Evolutionary conservation across 2,329 filamentous ascomycete species (phyloP).

Genomic region (Cladosporium sp.): DNA sequence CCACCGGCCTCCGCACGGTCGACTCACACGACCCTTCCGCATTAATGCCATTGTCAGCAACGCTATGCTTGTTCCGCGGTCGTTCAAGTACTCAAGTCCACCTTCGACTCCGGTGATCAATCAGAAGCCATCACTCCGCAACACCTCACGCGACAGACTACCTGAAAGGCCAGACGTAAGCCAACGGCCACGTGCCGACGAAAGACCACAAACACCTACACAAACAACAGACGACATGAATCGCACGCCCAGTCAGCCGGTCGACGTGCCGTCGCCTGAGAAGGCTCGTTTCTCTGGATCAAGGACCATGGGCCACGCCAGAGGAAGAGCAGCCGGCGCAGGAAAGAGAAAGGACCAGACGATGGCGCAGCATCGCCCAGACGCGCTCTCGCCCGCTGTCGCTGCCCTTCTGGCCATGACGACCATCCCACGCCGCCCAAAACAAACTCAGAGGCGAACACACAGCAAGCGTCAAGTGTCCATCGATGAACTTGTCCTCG

Average conservation of each 20-base stretch:
- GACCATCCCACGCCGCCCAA: constrained; percentile 49
- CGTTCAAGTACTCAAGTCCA: constrained; percentile 40
- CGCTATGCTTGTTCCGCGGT: constrained; percentile 44
- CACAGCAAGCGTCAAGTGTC: constrained; percentile 44
- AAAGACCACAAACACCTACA: background rate
- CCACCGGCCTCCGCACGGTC: constrained; percentile 5
- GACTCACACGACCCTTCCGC: constrained; percentile 12
- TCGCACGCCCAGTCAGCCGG: constrained; percentile 16
- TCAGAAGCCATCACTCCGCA: constrained; percentile 4
- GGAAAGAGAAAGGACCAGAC: background rate
- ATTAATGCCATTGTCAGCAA: constrained; percentile 12
- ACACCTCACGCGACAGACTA: constrained; percentile 1
- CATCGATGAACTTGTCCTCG: constrained; percentile 55
- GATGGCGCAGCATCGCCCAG: constrained; percentile 24
- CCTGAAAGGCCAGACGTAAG: background rate
- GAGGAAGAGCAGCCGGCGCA: background rate
- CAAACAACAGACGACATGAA: constrained; percentile 13
- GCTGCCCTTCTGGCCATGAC: constrained; percentile 57
- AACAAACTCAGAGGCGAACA: constrained; percentile 37
- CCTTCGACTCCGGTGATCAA: constrained; percentile 21
- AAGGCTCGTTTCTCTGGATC: constrained; percentile 10
- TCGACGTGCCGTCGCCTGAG: constrained; percentile 18
- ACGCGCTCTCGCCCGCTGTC: constrained; percentile 51
- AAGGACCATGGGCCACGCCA: constrained; percentile 7
- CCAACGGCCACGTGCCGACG: background rate